phyloP scores from a whole-genome alignment of 1,284 basidiomycete species.

The Phellopilus nigrolimitatus region DNA sequence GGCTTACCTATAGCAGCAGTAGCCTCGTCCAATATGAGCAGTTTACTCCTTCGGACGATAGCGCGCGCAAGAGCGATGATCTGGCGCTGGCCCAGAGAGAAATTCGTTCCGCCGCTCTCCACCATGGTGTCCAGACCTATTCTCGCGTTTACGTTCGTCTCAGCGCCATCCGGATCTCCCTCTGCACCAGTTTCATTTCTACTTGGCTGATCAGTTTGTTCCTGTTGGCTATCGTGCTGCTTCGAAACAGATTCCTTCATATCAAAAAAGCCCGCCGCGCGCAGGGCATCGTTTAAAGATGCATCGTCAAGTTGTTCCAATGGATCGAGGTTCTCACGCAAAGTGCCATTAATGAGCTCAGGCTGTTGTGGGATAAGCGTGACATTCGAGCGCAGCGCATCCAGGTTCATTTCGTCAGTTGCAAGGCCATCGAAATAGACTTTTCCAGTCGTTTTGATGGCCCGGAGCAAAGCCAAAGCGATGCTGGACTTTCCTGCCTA shows the following conservation, averaged over 20 bases:
- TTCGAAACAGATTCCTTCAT: conserved; percentile 16
- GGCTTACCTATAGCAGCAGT: conserved; percentile 23
- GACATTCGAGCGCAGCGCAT: conserved; percentile 39
- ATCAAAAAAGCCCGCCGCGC: conserved; percentile 37
- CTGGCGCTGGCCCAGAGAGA: conserved; percentile 26
- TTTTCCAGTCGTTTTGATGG: conserved; percentile 39
- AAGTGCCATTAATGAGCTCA: conserved; percentile 24
- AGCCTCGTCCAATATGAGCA: conserved; percentile 33
- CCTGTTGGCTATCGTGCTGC: conserved; percentile 13
- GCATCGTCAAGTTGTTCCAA: conserved; percentile 44
- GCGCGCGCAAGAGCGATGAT: conserved; percentile 43
- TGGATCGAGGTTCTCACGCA: conserved; percentile 31
- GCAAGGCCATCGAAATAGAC: conserved; percentile 34
- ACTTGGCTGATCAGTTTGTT: conserved; percentile 39
- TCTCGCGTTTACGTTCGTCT: not conserved
- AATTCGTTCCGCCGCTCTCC: conserved; percentile 17
- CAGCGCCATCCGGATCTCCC: not conserved
- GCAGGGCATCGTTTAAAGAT: conserved; percentile 43
- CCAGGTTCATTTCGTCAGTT: conserved; percentile 35
- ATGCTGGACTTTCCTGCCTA: conserved; percentile 30
- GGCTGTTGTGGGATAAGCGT: conserved; percentile 49
- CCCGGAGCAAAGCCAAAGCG: conserved; percentile 38
- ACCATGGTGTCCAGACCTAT: conserved; percentile 17
- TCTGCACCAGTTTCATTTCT: conserved; percentile 35
- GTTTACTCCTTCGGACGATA: conserved; percentile 28